phyloP scores from a whole-genome alignment of 2,329 filamentous ascomycete genomes.

The Penicillium sp. region DNA sequence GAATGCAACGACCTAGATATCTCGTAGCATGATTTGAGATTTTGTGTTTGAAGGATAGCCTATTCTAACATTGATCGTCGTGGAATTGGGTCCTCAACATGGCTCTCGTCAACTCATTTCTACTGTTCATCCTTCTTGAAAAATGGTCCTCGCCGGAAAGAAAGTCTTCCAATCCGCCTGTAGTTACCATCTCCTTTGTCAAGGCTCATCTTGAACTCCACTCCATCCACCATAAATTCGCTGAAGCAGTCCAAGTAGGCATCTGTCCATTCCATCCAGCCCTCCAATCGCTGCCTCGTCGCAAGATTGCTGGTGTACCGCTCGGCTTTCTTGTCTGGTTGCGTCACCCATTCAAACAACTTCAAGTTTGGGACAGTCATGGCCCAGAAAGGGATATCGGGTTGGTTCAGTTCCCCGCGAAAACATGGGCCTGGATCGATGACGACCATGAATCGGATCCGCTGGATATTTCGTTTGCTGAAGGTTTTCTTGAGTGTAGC shows the following conservation, averaged over 20 bases:
- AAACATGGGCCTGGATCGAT: neutral
- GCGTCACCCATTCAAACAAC: neutral
- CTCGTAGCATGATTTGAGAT: neutral
- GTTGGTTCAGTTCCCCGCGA: neutral
- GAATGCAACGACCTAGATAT: neutral
- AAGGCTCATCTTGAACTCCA: neutral
- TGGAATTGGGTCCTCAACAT: neutral
- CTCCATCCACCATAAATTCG: neutral
- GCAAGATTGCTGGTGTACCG: neutral
- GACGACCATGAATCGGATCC: neutral
- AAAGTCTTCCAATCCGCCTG: neutral
- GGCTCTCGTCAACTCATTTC: neutral
- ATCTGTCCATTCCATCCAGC: neutral
- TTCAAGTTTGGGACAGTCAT: neutral
- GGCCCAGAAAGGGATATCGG: neutral
- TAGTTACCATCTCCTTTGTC: neutral
- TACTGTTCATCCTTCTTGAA: neutral
- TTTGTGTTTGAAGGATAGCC: neutral
- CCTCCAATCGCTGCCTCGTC: neutral
- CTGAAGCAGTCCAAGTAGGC: neutral
- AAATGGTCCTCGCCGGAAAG: neutral
- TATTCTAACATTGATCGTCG: neutral
- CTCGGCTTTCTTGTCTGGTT: neutral
- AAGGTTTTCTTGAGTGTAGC: neutral
- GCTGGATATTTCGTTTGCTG: neutral